Conservation (phyloP, 23 red algal species). For the Pyropia haitanensis region DNA sequence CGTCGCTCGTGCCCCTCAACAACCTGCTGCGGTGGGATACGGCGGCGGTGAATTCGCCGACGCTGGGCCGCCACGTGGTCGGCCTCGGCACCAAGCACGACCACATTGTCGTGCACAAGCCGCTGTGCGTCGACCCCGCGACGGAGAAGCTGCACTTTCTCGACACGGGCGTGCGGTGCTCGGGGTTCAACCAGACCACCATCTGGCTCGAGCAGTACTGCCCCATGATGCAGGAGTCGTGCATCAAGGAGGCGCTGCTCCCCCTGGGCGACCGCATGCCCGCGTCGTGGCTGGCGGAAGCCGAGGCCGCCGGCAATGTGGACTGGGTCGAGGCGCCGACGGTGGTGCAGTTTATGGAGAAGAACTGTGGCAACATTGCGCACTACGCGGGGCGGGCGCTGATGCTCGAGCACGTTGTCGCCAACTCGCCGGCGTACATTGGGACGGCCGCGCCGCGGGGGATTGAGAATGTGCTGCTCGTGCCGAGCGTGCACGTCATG, state of each 20-base stretch:
- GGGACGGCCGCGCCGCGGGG: conserved; percentile 4
- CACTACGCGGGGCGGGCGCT: conserved; percentile 61
- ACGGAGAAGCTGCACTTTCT: conserved; percentile 16
- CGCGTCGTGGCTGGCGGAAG: conserved; percentile 28
- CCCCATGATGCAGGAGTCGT: conserved; percentile 20
- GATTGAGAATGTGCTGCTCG: conserved; percentile 38
- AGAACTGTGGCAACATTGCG: conserved; percentile 83
- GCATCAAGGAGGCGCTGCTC: conserved; percentile 33
- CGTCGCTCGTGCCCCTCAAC: no score
- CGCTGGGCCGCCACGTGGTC: conserved; percentile 28
- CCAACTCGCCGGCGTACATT: conserved; percentile 36
- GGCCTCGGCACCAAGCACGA: conserved; percentile 43
- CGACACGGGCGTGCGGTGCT: conserved; percentile 28
- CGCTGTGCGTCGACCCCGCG: conserved; percentile 37
- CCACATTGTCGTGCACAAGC: conserved; percentile 45
- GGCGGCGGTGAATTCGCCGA: conserved; percentile 16
- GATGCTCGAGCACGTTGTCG: conserved; percentile 63
- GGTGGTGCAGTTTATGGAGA: conserved; percentile 61
- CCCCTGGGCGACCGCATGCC: not conserved
- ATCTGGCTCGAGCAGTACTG: conserved; percentile 66
- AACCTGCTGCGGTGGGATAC: conserved; percentile 44
- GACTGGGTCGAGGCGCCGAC: conserved; percentile 60
- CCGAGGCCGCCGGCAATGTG: conserved; percentile 11
- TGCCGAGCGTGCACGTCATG: conserved; percentile 63
- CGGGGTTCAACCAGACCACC: conserved; percentile 35